Base-by-base conservation (phyloP, 2,329 filamentous ascomycete genomes). In the Calonectria henricotiae region DNA sequence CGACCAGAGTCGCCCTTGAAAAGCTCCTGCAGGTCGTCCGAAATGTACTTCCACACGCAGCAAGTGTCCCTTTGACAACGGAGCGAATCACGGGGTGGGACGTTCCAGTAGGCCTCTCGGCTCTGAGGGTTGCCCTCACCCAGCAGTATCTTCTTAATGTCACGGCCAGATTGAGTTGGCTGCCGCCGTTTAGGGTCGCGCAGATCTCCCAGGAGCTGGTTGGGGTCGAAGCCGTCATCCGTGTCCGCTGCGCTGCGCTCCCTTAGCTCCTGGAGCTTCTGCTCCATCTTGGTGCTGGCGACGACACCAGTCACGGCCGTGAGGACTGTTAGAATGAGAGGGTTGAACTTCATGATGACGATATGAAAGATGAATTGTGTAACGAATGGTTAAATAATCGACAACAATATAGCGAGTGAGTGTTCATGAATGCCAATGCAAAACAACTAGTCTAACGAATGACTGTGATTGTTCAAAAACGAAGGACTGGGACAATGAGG, bases 21-120 rank as follows among this genome's bases (percentile, higher is more conserved):
- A 11, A 78, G 72, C 3, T 70, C 46, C 4, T 79, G 75, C 74
- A 86, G 81, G 23, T 85, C 82, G 51, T 82, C 77, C 15, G 82
- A 79, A 65, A 86, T 82, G 75, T 84, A 80, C 69, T 83, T 80
- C 85, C 84, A 86, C 32, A 85, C 79, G 69, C 84, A 86, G 77
- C 85, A 86, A 1, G 83, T 82, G 58, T 86, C 84, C 20, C 76
- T 70, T 43, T 73, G 74, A 71, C 83, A 85, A 1, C 74, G 77
- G 4, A 17, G 51, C 1, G 69, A 71, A 68, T 74, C 69, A 47
- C 75, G 73, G 1, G 71, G 61, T 7, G 80, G 79, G 37, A 74
- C 76, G 15, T 76, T 55, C 32, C 75, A 60, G 35, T 80, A 76
- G 1, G 70, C 65, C 5, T 77, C 78, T 23, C 74, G 58, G 39